A percentile compares a stretch with the other conserved stretches of the same genome.
Conservation (phyloP, 2,329 filamentous ascomycete genomes). For the Nemania sp. region DNA sequence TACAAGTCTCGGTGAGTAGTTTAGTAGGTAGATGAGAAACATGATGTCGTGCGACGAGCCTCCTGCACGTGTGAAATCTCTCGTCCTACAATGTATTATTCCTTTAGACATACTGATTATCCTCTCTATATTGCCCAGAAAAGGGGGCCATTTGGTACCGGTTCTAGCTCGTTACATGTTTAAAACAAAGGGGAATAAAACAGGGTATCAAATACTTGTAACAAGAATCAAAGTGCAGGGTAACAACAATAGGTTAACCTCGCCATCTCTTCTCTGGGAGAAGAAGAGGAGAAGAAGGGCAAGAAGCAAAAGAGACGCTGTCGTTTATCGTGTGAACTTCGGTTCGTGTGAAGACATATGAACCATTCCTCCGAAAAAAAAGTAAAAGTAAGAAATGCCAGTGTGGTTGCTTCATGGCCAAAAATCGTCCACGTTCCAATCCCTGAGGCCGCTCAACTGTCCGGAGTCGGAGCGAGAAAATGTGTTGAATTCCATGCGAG, state of each 20-base stretch:
- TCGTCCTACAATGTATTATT: neutral
- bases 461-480: constrained; percentile 33
- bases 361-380: neutral
- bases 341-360: neutral
- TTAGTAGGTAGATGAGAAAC: neutral
- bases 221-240: neutral
- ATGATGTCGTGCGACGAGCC: neutral
- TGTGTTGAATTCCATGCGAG: constrained; percentile 10
- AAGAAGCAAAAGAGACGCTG: neutral
- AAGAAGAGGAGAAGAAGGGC: neutral
- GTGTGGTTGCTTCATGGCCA: constrained; percentile 22
- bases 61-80: neutral
- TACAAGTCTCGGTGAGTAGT: neutral
- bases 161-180: neutral
- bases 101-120: neutral
- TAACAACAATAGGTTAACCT: neutral
- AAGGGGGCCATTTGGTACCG: neutral
- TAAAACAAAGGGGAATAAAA: neutral
- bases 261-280: too few species aligned
- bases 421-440: constrained; percentile 31
- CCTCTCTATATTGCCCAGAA: neutral
- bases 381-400: neutral
- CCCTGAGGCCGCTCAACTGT: constrained; percentile 28
- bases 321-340: neutral
- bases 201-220: constrained; percentile 4